Evolutionary conservation across 2,329 filamentous ascomycete species (phyloP).

Genomic region (Colletotrichum incanum): DNA sequence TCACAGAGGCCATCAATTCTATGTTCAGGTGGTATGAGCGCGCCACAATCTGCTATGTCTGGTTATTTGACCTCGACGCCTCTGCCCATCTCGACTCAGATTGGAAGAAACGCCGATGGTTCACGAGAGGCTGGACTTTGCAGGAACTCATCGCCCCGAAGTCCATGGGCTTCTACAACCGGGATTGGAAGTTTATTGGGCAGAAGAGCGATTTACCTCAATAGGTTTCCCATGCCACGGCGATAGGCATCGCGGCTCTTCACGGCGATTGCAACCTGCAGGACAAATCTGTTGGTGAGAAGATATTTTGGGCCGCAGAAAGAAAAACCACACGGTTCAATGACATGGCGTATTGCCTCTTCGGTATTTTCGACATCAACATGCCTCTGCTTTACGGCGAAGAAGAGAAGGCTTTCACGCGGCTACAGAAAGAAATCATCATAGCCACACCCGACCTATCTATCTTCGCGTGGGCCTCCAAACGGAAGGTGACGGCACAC

Average conservation of each 20-base stretch:
- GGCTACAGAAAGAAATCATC: conserved; percentile 35
- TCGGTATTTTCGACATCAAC: conserved; percentile 49
- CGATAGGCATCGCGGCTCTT: neutral
- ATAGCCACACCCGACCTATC: neutral
- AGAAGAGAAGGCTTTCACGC: conserved; percentile 44
- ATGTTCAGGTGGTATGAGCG: neutral
- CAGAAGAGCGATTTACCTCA: neutral
- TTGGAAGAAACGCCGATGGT: neutral
- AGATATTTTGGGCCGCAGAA: conserved; percentile 49
- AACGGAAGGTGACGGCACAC: no score
- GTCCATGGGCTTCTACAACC: neutral
- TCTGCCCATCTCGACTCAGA: neutral
- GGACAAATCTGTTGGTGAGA: conserved; percentile 42
- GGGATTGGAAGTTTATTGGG: neutral
- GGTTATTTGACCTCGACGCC: neutral
- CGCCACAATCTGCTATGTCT: neutral
- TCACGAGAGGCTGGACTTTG: neutral
- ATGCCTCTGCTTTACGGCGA: conserved; percentile 50
- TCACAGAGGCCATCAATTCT: neutral
- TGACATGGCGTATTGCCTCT: conserved; percentile 48
- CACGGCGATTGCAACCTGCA: conserved; percentile 23
- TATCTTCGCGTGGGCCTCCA: neutral
- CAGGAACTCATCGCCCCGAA: neutral
- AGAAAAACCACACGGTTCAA: conserved; percentile 45
- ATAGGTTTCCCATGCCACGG: neutral